phyloP scores from a whole-genome alignment of 2,329 filamentous ascomycete species.

The Nothopassalora personata region DNA sequence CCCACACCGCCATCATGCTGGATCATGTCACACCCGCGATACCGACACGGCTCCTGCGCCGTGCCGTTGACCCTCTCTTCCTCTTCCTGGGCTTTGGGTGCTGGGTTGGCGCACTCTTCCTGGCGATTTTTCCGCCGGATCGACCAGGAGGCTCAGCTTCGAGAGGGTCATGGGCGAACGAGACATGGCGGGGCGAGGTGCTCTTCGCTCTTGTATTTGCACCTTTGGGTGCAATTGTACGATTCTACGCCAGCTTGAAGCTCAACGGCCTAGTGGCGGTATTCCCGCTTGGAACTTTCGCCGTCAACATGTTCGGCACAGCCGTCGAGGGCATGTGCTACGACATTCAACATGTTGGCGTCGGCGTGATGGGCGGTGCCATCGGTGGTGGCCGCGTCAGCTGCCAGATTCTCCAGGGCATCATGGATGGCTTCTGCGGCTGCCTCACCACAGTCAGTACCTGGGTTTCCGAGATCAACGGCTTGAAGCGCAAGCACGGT shows the following conservation, averaged over 20 bases:
- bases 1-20: constrained; percentile 64
- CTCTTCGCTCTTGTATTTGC: constrained; percentile 77
- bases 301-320: constrained; percentile 73
- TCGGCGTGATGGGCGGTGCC: constrained; percentile 33
- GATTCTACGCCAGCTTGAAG: constrained; percentile 66
- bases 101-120: constrained; percentile 72
- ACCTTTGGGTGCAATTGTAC: constrained; percentile 67
- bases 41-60: constrained; percentile 52
- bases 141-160: constrained; percentile 33
- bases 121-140: constrained; percentile 67
- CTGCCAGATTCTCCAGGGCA: constrained; percentile 44
- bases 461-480: constrained; percentile 43
- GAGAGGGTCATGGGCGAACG: constrained; percentile 34
- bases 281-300: constrained; percentile 84
- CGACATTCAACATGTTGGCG: constrained; percentile 64
- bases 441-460: constrained; percentile 46
- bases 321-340: constrained; percentile 68
- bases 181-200: constrained; percentile 69
- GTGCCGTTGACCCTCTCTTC: constrained; percentile 57
- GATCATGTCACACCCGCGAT: constrained; percentile 57
- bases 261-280: constrained; percentile 63
- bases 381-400: constrained; percentile 38
- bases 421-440: constrained; percentile 47
- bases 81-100: constrained; percentile 63
- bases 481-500: constrained; percentile 45